Evolutionary conservation across 495 filamentous ascomycete species (phyloP), one percentile per base, ranked within the genome.

Genomic region (Penicillium ochrochloron): DNA sequence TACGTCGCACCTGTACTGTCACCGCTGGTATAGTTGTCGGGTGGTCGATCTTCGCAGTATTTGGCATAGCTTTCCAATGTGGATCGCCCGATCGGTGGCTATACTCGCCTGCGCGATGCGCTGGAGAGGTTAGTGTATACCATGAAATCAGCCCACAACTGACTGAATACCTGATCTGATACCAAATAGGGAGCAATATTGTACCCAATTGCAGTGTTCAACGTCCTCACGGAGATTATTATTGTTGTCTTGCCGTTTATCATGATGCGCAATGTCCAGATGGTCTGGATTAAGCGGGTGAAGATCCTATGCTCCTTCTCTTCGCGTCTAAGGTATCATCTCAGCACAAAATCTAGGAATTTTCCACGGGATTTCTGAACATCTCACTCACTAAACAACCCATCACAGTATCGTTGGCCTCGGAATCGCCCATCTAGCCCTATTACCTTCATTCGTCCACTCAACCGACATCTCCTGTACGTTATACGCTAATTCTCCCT

Each of bases 1-100:
- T 73, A n/a, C 63, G 62, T 35, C 61, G 44, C 17, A 51, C 58
- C 25, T 72, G 72, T 46, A 35, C 9, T 11, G 58, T 71, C 23
- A 66, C 68, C n/a, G 41, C 41, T 44, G 41, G 41, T 44, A 44
- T 44, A 19, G 41, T 44, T 19, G 41, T 44, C 17, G 68, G 34
- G 1, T 75, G 73, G 70, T 61, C 67, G 1, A 15, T 70, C 21
- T 69, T 73, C 23, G 67, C 68, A 21, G 21, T 74, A 0, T 61
- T 73, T 10, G 61, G 66, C 34, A 65, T 65, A 10, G 65, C 72
- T 31, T 74, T 76, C 21, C 72, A 73, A 42, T 76, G 74, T 31
- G 21, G 61, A 61, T 35, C 66, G 35, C 71, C 71, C 19, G 39
- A 66, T 23, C 60, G 52, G 50, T 74, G 72, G 71, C 57, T 69